Base-by-base conservation (phyloP, 768 basidiomycete species). In the Saitozyma podzolica region DNA sequence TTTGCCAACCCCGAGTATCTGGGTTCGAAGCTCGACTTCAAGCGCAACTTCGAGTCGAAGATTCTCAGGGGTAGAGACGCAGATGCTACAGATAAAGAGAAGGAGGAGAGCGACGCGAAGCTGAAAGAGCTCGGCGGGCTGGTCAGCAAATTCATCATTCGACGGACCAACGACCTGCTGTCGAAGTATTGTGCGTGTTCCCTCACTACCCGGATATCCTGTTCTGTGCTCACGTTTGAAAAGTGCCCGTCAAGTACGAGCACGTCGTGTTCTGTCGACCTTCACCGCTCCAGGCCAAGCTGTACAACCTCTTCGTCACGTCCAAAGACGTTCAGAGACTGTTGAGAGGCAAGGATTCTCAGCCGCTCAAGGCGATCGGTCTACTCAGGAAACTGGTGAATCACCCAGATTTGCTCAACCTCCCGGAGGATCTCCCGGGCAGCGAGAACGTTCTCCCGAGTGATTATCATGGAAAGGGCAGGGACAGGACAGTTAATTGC, bases 231-330 rank as follows among this genome's bases (percentile, higher is more conserved):
- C n/a, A 50, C 52, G 58, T 37, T 54, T 47, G 0, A 10, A 10
- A 72, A 98, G 95, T 99, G 39, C 96, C 96, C 9, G 92, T 99
- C 81, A 99, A 99, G 79, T 98, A 98, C 81, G 96, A 98, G 78
- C 92, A 97, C 63, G 90, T 97, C 64, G 93, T 97, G 0, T 97
- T 96, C 80, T 97, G 93, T 77, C 84, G 86, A 48, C 84, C 90
- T 5, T 92, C 91, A 2, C 83, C 88, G 14, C 87, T 96, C 69
- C 93, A 97, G 70, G 81, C 91, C 13, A 82, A 89, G 8, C 82
- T 97, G 2, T 97, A 97, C 75, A 87, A 87, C 53, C 83, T 91
- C 40, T 97, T 97, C 75, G 94, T 95, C 64, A 88, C 87, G 3
- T 95, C 92, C 1, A 91, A 92, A 8, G 92, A 92, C 73, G 95